Percentiles rank a stretch among this genome's conserved stretches.
phyloP scores from a whole-genome alignment of 2,329 filamentous ascomycete species.

The Aspergillus viridinutans region DNA sequence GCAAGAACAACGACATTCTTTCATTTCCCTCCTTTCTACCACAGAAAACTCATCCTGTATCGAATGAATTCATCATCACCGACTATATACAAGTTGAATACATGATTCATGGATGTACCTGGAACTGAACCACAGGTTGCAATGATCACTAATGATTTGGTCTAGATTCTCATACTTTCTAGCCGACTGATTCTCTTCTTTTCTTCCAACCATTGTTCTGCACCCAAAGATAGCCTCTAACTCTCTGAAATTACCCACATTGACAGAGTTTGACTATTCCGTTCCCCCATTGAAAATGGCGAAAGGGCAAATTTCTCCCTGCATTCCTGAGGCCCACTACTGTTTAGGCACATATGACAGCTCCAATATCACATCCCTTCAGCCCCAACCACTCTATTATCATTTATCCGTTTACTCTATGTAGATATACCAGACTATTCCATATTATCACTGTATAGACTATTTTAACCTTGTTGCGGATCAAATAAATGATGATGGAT shows the following conservation, averaged over 20 bases:
- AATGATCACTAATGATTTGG: not conserved
- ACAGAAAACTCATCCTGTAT: not conserved
- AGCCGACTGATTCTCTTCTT: not conserved
- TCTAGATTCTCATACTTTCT: not conserved
- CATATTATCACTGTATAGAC: not conserved
- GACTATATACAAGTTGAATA: not conserved
- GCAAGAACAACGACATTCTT: not conserved
- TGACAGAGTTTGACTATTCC: not conserved
- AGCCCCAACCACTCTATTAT: not conserved
- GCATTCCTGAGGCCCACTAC: not conserved
- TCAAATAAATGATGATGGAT: not conserved
- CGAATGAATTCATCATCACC: not conserved
- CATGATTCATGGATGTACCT: not conserved
- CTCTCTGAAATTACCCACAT: not conserved
- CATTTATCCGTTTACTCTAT: not conserved
- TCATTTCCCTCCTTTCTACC: not conserved
- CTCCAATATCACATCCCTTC: slow-evolving; percentile 1
- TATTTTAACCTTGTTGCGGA: not conserved
- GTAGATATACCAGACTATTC: not conserved
- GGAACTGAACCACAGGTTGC: not conserved
- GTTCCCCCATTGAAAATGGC: not conserved
- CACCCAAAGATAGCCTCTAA: not conserved
- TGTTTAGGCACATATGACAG: slow-evolving; percentile 1
- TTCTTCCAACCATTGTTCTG: not conserved
- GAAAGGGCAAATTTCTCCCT: not conserved